A percentile compares a stretch with the other conserved stretches of the same genome.
Evolutionary conservation across 805 yeast species (phyloP).

Genomic region (Debaryomyces castellii): DNA sequence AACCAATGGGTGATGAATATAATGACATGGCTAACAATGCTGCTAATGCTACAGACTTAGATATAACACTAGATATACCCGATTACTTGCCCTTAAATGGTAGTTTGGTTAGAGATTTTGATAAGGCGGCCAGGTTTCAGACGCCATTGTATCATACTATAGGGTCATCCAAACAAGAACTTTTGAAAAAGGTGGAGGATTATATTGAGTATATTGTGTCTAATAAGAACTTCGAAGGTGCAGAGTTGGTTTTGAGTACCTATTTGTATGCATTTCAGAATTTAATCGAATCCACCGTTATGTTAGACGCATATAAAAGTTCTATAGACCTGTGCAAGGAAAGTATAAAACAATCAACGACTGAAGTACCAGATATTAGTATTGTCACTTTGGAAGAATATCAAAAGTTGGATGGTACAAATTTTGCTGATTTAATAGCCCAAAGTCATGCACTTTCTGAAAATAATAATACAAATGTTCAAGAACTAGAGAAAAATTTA

Average conservation of each 20-base stretch:
- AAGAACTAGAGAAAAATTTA: slow-evolving; percentile 8
- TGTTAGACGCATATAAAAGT: slow-evolving; percentile 8
- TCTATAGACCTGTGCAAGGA: slow-evolving; percentile 16
- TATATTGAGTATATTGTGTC: slow-evolving; percentile 12
- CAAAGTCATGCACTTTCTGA: slow-evolving; percentile 6
- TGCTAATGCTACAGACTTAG: not conserved
- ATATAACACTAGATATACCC: slow-evolving; percentile 5
- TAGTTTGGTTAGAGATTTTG: slow-evolving; percentile 12
- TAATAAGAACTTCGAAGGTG: slow-evolving; percentile 6
- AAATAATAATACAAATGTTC: slow-evolving; percentile 4
- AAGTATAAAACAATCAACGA: slow-evolving; percentile 16
- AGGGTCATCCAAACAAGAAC: slow-evolving; percentile 6
- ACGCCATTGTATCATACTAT: not conserved
- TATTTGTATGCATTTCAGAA: slow-evolving; percentile 14
- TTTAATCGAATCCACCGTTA: slow-evolving; percentile 11
- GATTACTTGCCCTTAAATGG: slow-evolving; percentile 14
- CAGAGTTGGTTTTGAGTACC: slow-evolving; percentile 4
- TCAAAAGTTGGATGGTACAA: slow-evolving; percentile 7
- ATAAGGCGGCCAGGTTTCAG: slow-evolving; percentile 10
- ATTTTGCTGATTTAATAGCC: slow-evolving; percentile 17
- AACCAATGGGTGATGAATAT: not conserved
- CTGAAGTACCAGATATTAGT: slow-evolving; percentile 19
- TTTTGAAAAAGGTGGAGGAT: slow-evolving; percentile 10
- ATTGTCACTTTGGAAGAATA: slow-evolving; percentile 21
- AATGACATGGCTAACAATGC: not conserved